Evolutionary conservation across 1,284 basidiomycete genomes (phyloP).

Genomic region (Trametes hirsuta): DNA sequence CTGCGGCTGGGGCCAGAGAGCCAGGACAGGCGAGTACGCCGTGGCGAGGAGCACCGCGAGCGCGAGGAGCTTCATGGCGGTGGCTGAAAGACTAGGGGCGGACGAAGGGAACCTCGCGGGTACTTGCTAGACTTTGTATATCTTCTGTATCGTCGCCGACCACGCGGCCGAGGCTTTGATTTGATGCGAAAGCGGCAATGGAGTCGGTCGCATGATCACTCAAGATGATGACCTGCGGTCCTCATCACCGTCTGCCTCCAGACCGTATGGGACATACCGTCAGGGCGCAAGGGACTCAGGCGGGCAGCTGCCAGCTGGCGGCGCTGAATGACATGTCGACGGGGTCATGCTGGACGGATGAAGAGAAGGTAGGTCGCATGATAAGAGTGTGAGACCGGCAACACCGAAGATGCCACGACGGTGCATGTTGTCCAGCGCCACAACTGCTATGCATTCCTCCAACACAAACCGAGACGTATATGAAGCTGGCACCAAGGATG

Average conservation of each 20-base stretch:
- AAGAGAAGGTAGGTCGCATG: neutral
- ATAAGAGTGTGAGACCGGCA: slow-evolving; percentile 14
- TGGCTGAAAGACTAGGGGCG: neutral
- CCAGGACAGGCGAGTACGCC: slow-evolving; percentile 29
- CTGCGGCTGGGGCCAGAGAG: slow-evolving; percentile 69
- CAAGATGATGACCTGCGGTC: neutral
- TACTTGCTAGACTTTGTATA: neutral
- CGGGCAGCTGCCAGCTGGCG: neutral
- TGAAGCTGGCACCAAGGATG: neutral
- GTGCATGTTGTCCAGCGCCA: slow-evolving; percentile 9
- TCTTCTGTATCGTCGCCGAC: slow-evolving; percentile 1
- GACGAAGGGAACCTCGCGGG: neutral
- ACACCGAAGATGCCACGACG: neutral
- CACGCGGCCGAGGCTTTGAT: slow-evolving; percentile 11
- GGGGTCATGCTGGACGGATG: slow-evolving; percentile 2
- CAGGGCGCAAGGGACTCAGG: neutral
- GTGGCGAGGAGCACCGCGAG: slow-evolving; percentile 29
- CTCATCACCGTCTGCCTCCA: slow-evolving; percentile 7
- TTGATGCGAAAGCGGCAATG: slow-evolving; percentile 12
- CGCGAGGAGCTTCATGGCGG: slow-evolving; percentile 28
- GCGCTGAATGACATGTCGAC: neutral
- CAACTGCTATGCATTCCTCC: neutral
- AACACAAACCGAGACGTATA: neutral
- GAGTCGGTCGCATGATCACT: slow-evolving; percentile 14
- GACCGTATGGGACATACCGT: slow-evolving; percentile 13